These are phyloP conservation scores for Xylariales sp. DNA, from an alignment of 2,329 filamentous ascomycete species.

Conservation along the genomic window DNA sequence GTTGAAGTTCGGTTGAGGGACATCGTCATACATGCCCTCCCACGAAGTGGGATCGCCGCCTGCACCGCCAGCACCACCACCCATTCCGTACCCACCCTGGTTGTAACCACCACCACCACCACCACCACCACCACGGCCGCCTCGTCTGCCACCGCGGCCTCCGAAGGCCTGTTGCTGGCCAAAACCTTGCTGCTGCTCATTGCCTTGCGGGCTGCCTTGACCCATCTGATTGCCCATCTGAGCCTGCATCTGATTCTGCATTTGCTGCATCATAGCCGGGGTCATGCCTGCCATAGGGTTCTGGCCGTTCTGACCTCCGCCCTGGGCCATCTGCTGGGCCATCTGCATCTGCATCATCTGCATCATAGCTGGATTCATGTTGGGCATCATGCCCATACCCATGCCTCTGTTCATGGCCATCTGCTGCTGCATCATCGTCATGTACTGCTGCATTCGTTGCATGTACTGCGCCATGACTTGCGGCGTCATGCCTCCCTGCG, in stretches of 20 bases:
- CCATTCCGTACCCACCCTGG: slow-evolving; percentile 32
- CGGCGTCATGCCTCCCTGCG: slow-evolving; percentile 67
- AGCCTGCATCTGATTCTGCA: slow-evolving; percentile 42
- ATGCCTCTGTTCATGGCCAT: slow-evolving; percentile 78
- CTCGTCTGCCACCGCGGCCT: slow-evolving; percentile 22
- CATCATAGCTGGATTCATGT: slow-evolving; percentile 72
- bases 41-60: slow-evolving; percentile 73
- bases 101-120: slow-evolving; percentile 22
- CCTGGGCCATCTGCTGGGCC: slow-evolving; percentile 44
- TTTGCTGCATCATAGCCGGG: slow-evolving; percentile 56
- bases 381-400: slow-evolving; percentile 51
- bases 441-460: slow-evolving; percentile 97
- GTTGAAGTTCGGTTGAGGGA: slow-evolving; percentile 71
- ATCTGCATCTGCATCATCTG: slow-evolving; percentile 72
- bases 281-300: slow-evolving; percentile 41
- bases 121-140: slow-evolving; percentile 15
- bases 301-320: slow-evolving; percentile 28
- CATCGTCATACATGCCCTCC: slow-evolving; percentile 98
- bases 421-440: slow-evolving; percentile 89
- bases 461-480: slow-evolving; percentile 98
- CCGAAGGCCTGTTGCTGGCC: slow-evolving; percentile 18
- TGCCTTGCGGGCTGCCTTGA: slow-evolving; percentile 31
- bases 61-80: slow-evolving; percentile 38
- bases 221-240: slow-evolving; percentile 30
- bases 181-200: slow-evolving; percentile 23